Percentiles rank a stretch among this genome's conserved stretches.
Conservation (phyloP, 371 early-diverging fungal species). For the Thermomucor indicae-seudaticae region DNA sequence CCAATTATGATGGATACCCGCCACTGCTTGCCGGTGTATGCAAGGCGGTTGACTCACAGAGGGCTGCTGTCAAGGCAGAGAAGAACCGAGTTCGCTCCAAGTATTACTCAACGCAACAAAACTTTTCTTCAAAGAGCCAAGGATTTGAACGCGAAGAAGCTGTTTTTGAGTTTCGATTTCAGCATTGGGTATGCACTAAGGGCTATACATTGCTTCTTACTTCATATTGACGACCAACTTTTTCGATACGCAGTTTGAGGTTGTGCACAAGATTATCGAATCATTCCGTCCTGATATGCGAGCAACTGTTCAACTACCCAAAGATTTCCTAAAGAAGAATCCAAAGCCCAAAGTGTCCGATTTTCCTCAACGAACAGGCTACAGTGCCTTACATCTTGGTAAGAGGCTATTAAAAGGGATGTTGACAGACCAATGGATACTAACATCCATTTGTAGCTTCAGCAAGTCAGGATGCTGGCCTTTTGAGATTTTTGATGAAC, state of each 20-base stretch:
- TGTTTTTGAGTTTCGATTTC: constrained; percentile 11
- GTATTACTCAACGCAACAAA: too few species aligned
- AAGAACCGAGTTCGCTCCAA: constrained; percentile 18
- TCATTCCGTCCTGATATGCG: constrained; percentile 19
- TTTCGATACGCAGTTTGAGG: constrained; percentile 8
- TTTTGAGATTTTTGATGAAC: constrained; percentile 26
- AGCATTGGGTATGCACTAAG: constrained; percentile 8
- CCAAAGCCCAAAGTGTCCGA: constrained; percentile 20
- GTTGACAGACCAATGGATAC: background rate
- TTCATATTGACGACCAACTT: background rate
- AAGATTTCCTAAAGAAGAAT: constrained; percentile 25
- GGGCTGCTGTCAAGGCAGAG: constrained; percentile 6
- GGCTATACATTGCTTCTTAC: background rate
- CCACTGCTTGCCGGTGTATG: constrained; percentile 18
- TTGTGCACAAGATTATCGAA: constrained; percentile 10
- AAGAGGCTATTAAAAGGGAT: constrained; percentile 2
- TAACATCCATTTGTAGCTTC: constrained; percentile 16
- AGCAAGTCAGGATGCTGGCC: constrained; percentile 15
- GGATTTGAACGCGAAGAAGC: constrained; percentile 2
- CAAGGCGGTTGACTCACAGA: constrained; percentile 15
- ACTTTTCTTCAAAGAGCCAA: background rate
- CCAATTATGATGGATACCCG: constrained; percentile 24
- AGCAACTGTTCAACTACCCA: constrained; percentile 21
- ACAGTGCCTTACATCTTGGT: constrained; percentile 44
- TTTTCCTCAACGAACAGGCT: constrained; percentile 43